phyloP scores from a whole-genome alignment of 2,329 filamentous ascomycete genomes.

The Coniella lustricola region DNA sequence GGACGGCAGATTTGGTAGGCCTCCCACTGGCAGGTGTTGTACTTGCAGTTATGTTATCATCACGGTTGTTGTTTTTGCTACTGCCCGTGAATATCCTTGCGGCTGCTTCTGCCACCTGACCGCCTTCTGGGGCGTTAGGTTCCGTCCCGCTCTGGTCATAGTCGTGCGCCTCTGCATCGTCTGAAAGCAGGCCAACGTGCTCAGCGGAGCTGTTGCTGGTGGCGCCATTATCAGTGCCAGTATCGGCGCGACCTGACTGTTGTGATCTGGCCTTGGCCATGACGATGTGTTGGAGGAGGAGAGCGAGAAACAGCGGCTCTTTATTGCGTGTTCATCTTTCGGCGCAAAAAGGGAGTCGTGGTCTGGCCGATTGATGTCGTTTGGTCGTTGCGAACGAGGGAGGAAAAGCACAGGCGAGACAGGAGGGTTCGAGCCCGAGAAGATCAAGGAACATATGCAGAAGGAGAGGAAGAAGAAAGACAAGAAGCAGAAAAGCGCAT shows the following conservation, averaged over 20 bases:
- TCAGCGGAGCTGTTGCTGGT: conserved; percentile 17
- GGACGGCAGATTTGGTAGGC: no score
- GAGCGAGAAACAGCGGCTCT: neutral
- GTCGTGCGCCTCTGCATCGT: conserved; percentile 14
- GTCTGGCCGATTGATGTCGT: neutral
- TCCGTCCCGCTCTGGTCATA: conserved; percentile 5
- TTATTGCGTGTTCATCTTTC: conserved; percentile 23
- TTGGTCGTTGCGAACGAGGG: neutral
- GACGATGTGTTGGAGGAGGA: neutral
- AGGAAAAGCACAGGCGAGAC: neutral
- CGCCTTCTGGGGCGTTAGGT: neutral
- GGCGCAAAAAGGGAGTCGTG: neutral
- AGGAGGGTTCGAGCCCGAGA: neutral
- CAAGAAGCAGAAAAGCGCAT: no score
- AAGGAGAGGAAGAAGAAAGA: neutral
- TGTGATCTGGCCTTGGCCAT: conserved; percentile 26
- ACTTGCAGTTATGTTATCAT: neutral
- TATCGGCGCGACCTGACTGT: conserved; percentile 8
- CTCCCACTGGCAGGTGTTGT: neutral
- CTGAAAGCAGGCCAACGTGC: conserved; percentile 21
- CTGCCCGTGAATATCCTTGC: neutral
- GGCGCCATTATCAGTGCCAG: conserved; percentile 1
- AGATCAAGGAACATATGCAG: no score
- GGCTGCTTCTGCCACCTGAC: conserved; percentile 18
- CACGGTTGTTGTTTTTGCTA: no score